A percentile compares a stretch with the other conserved stretches of the same genome.
Conservation (phyloP, 768 basidiomycete species). For the Serendipita sp. region DNA sequence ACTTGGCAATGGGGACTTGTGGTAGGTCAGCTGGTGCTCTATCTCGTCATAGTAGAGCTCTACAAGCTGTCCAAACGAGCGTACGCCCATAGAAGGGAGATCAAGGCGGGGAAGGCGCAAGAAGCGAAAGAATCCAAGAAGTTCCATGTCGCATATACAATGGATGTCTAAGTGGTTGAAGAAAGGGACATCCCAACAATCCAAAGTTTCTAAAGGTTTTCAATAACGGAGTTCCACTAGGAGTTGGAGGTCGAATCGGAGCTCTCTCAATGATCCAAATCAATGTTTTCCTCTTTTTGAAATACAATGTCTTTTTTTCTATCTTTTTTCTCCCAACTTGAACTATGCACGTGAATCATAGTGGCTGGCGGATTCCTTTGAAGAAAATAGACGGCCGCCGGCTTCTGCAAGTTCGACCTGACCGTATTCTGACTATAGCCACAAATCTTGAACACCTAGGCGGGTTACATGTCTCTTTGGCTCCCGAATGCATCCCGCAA, state of each 20-base stretch:
- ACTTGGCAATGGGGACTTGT: slow-evolving; percentile 25
- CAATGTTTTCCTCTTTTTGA: too few relatives aligned
- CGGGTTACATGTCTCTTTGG: background rate
- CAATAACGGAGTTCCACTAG: background rate
- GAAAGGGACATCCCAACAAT: background rate
- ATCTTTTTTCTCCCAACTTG: too few relatives aligned
- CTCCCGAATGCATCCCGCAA: background rate
- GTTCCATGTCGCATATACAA: slow-evolving; percentile 6
- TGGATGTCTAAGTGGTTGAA: background rate
- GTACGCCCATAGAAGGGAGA: background rate
- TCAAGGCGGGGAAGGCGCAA: background rate
- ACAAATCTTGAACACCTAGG: background rate
- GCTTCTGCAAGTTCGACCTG: too few relatives aligned
- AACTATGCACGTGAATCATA: too few relatives aligned
- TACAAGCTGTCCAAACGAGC: slow-evolving; percentile 1
- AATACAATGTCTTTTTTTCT: too few relatives aligned
- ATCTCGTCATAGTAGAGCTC: background rate
- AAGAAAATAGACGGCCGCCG: too few relatives aligned
- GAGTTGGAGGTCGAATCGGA: too few relatives aligned
- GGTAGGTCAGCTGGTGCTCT: background rate
- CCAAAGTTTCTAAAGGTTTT: too few relatives aligned
- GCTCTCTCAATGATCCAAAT: too few relatives aligned
- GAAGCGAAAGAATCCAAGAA: background rate
- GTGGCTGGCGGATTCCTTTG: too few relatives aligned
- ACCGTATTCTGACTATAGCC: too few relatives aligned